Base-by-base conservation (phyloP, 768 basidiomycete species). In the Termitomyces sp. region DNA sequence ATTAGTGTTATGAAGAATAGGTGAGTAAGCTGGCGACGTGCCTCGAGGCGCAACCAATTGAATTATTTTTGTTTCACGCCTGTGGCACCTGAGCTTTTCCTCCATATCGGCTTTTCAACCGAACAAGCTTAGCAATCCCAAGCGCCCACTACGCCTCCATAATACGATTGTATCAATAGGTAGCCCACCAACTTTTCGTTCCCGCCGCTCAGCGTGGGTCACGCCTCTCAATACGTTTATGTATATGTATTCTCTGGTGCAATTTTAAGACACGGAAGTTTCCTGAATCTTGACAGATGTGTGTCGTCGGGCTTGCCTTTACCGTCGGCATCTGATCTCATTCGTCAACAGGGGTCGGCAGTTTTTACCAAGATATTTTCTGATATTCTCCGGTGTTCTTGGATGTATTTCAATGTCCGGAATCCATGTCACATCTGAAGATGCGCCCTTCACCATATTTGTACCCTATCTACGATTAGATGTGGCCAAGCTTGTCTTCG, bases 81-180 rank as follows among this genome's bases (percentile, higher is more conserved):
- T 18, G 28, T 5, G 40, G 42, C 55, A 55, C 12, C n/a, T 44
- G 18, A 20, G 40, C 40, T 20, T 20, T 55, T 55, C 7, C 22
- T 33, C 2, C 55, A 28, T 13, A 7, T 56, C 13, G 24, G 8
- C 40, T 28, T 24, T 40, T n/a, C 13, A 16, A 48, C 55, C 55
- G 49, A 61, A 40, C 36, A 24, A 12, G 45, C 55, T 52, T 45
- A 57, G 33, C 39, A 52, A 61, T 50, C 39, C 7, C 39, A 28
- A 33, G 20, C 42, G 16, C n/a, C 39, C 2, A 18, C 38, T 54
- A 28, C 18, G 20, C 22, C 18, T 42, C 50, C 55, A 22, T 57
- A 18, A 5, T 53, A 28, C 13, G 40, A 38, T 24, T 8, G 13
- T 8, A 38, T 38, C 50, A 36, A 15, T 7, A 22, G 24, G 45